Evolutionary conservation across 495 filamentous ascomycete genomes (phyloP).

Genomic region (Lophiotrema nucula): DNA sequence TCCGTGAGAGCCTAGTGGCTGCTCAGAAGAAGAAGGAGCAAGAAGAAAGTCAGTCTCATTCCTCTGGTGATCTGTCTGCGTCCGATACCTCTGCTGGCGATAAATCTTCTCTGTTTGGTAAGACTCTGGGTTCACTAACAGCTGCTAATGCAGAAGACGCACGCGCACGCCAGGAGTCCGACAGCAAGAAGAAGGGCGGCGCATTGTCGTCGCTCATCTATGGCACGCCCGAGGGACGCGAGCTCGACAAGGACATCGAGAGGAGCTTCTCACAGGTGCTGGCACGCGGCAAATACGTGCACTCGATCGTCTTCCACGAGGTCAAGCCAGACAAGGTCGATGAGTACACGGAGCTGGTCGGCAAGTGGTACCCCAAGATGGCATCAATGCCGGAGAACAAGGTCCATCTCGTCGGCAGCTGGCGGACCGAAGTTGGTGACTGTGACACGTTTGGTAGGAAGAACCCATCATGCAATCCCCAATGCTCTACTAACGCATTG

Average conservation of each 20-base stretch:
- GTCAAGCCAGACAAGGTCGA: conserved; percentile 95
- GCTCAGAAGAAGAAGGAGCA: conserved; percentile 71
- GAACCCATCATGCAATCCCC: background rate
- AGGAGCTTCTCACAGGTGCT: conserved; percentile 90
- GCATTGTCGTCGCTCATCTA: conserved; percentile 77
- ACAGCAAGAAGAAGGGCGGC: conserved; percentile 52
- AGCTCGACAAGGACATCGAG: conserved; percentile 92
- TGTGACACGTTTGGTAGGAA: conserved; percentile 90
- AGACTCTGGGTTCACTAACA: conserved; percentile 40
- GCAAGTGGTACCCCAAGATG: conserved; percentile 86
- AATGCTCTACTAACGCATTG: background rate
- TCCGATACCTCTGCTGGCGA: conserved; percentile 29
- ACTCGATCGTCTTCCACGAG: conserved; percentile 95
- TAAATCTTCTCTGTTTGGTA: conserved; percentile 18
- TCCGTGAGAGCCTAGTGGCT: conserved; percentile 76
- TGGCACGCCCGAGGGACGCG: conserved; percentile 88
- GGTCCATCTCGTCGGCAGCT: conserved; percentile 95
- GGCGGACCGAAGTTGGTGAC: conserved; percentile 97
- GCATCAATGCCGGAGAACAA: conserved; percentile 78
- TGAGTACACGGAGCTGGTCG: conserved; percentile 90
- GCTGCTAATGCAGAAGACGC: conserved; percentile 37
- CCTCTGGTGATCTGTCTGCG: conserved; percentile 49
- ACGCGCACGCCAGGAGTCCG: conserved; percentile 49
- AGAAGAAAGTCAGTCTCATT: conserved; percentile 76
- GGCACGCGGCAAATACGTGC: conserved; percentile 95